Percentiles rank a stretch among this genome's conserved stretches.
Evolutionary conservation across 2,329 filamentous ascomycete species (phyloP).

Genomic region (Monosporascus ibericus): DNA sequence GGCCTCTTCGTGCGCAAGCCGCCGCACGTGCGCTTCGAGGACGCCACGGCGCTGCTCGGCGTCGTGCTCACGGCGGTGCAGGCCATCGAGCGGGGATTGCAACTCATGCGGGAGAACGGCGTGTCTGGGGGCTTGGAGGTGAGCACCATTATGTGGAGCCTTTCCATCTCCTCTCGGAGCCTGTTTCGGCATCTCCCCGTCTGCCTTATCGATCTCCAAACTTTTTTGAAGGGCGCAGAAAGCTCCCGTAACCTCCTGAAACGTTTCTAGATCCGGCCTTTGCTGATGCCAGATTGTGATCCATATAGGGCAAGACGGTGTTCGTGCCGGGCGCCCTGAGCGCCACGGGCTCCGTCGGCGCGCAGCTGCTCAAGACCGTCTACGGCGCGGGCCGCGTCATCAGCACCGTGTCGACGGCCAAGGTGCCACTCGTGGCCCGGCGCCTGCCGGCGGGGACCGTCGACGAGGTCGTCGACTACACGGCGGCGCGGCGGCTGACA

Average conservation of each 20-base stretch:
- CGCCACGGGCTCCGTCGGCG: conserved; percentile 37
- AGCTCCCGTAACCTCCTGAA: too few species aligned
- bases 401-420: conserved; percentile 46
- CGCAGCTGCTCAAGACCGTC: conserved; percentile 45
- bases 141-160: too few species aligned
- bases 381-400: conserved; percentile 42
- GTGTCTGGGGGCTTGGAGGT: conserved; percentile 28
- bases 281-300: too few species aligned
- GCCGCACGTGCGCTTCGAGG: conserved; percentile 22
- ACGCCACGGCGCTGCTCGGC: conserved; percentile 30
- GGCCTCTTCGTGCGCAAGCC: conserved; percentile 29
- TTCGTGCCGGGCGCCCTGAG: conserved; percentile 46
- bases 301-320: conserved; percentile 37
- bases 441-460: conserved; percentile 34
- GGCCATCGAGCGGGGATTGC: conserved; percentile 32
- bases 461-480: conserved; percentile 48
- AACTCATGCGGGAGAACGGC: conserved; percentile 24
- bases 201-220: too few species aligned
- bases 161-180: too few species aligned
- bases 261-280: too few species aligned
- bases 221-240: too few species aligned
- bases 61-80: conserved; percentile 36
- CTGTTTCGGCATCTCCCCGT: too few species aligned
- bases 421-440: conserved; percentile 38
- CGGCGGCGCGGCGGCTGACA: conserved; percentile 28